These are phyloP conservation scores for Sarocladium strictum DNA, from an alignment of 2,329 filamentous ascomycete species.

Conservation along the genomic window DNA sequence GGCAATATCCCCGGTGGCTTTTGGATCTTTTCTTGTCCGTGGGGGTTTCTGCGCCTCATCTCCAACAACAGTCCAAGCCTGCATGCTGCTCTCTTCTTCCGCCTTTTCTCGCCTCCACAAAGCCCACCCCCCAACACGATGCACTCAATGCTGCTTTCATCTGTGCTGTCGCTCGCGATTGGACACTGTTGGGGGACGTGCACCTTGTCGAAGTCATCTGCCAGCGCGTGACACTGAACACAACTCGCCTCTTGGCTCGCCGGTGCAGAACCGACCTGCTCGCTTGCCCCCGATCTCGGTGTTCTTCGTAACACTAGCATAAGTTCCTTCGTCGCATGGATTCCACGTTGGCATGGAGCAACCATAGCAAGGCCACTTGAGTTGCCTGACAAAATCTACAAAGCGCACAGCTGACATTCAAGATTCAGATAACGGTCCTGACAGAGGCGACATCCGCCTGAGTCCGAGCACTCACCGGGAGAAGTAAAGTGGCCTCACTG, in stretches of 20 bases:
- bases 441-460: background rate
- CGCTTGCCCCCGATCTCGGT: background rate
- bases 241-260: constrained; percentile 2
- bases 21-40: constrained; percentile 8
- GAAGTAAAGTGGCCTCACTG: background rate
- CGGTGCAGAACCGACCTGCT: background rate
- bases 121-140: constrained; percentile 3
- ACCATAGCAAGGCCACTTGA: background rate
- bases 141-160: background rate
- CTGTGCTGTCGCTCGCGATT: background rate
- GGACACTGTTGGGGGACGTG: background rate
- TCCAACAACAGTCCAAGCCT: background rate
- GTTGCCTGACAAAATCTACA: background rate
- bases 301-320: background rate
- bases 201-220: background rate
- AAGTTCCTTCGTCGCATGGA: background rate
- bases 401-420: background rate
- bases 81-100: background rate
- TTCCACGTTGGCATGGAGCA: background rate
- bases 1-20: constrained; percentile 1
- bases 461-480: background rate
- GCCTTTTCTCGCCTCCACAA: background rate
- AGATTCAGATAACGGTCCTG: background rate
- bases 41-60: constrained; percentile 3
- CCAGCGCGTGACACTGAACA: constrained; percentile 2